Base-by-base conservation (phyloP, 2,329 filamentous ascomycete species). In the Diaporthe sp. region DNA sequence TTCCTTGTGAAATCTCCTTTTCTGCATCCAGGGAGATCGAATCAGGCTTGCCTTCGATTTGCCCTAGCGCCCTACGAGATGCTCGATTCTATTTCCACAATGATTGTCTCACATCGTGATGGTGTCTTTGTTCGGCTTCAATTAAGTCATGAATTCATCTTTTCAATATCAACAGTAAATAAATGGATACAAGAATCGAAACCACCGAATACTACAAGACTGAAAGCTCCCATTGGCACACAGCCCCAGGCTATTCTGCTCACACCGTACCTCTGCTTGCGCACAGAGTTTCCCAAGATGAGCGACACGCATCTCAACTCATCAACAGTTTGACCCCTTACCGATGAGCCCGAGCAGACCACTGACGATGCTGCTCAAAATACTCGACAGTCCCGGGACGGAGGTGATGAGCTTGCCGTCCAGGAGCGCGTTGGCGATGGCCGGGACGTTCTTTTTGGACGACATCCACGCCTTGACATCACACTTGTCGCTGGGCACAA, bases 401-500 rank as follows among this genome's bases (percentile, higher is more conserved):
- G 45, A 45, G 50, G 71, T 73, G 40, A 73, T 68, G 50, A 73
- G 61, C 52, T 73, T 73, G n/a, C 60, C 61, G 13, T 73, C 71
- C 22, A 73, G 45, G 9, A 73, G 38, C 6, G 64, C 75, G 30
- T 47, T 55, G 15, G 69, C 69, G n/a, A 70, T 66, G 9, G 35
- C 35, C 25, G 57, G 71, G 8, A 73, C 60, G 60, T 68, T 73
- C 35, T 68, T 73, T 2, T 19, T 58, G 13, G 71, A 57, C 45
- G 57, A 25, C 55, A 72, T 74, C 66, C 72, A 69, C 66, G 67
- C 50, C 30, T 71, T 61, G n/a, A 60, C 52, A 42, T 60, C 64
- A 55, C 66, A 60, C 54, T 25, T 74, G 38, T 72, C 67, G 84
- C 19, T 71, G 28, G 58, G 71, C 45, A 45, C 40, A 7, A 73